Evolutionary conservation across 257 asterid species (phyloP), one percentile per base, ranked within the genome.

Genomic region (Primulina huaijiensis): DNA sequence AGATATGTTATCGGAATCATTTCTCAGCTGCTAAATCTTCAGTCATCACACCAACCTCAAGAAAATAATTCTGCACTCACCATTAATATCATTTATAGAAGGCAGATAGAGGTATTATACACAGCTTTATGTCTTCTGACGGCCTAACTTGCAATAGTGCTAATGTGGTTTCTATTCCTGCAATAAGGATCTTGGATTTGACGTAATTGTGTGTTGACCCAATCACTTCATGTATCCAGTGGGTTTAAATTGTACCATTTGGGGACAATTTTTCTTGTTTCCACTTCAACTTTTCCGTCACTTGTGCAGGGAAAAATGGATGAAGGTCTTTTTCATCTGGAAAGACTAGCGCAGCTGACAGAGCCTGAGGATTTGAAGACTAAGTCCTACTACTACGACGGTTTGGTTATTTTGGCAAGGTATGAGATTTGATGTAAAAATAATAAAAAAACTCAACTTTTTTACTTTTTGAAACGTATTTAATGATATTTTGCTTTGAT

Each of bases 321-420:
- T 40, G 89, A 90, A 81, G 96, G 96, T 62, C 80, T 90, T 65
- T 38, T 34, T 62, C 96, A 93, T 82, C 87, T 93, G 33, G 95
- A 86, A 81, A 85, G 92, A 84, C 76, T 93, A 76, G 87, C 84
- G 73, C 65, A 70, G 69, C 57, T 89, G 75, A 78, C 86, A 74
- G 97, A 89, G 79, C 97, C 99, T 3, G 77, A 52, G 76, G 88
- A 87, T 81, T 25, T 85, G 65, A 90, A 77, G 77, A 77, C 79
- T 86, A 89, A 81, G 82, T 84, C 86, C 34, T 96, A 85, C 82
- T 93, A 87, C 83, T 89, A 87, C 30, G 99, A 90, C 2, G 88
- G 92, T 55, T 70, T 93, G 67, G 61, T 89, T 29, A 59, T 93
- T 46, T 86, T 89, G 53, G 82, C 97, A 67, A 85, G 95, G 99